Conservation (phyloP, 1,284 basidiomycete species). For the Flammula alnicola region DNA sequence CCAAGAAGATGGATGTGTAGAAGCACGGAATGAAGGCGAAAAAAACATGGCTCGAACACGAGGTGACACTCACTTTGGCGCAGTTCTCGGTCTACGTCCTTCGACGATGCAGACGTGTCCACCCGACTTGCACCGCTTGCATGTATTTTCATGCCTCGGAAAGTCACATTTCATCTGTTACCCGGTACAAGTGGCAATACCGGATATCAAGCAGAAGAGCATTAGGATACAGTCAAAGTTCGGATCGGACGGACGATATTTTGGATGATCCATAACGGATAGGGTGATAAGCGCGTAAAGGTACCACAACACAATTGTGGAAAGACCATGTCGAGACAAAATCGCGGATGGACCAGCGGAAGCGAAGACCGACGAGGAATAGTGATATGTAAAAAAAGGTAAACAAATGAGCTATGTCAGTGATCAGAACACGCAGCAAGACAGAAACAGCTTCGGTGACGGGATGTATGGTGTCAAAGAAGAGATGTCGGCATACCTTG, state of each 20-base stretch:
- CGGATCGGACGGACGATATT: slow-evolving; percentile 14
- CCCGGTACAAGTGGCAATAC: slow-evolving; percentile 4
- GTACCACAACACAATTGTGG: not conserved
- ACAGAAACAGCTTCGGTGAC: slow-evolving; percentile 12
- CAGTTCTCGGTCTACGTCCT: slow-evolving; percentile 74
- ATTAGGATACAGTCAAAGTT: slow-evolving; percentile 14
- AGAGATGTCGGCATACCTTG: slow-evolving; percentile 57
- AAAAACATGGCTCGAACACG: slow-evolving; percentile 2
- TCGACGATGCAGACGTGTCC: slow-evolving; percentile 80
- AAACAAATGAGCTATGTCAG: slow-evolving; percentile 17
- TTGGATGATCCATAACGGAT: not conserved
- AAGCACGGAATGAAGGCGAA: slow-evolving; percentile 8
- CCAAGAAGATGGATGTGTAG: not conserved
- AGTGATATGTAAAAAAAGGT: slow-evolving; percentile 12
- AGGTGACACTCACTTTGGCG: slow-evolving; percentile 70
- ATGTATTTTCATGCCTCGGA: slow-evolving; percentile 66
- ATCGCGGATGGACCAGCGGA: slow-evolving; percentile 4
- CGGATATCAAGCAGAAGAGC: slow-evolving; percentile 9
- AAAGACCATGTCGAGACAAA: slow-evolving; percentile 3
- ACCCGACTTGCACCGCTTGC: slow-evolving; percentile 69
- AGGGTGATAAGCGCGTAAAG: slow-evolving; percentile 6
- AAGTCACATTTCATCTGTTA: slow-evolving; percentile 82
- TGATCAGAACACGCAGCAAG: slow-evolving; percentile 11
- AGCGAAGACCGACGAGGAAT: slow-evolving; percentile 6
- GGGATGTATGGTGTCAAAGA: slow-evolving; percentile 10